Conservation (phyloP, 306 rosid species). For the Gastrolobium bilobum region DNA sequence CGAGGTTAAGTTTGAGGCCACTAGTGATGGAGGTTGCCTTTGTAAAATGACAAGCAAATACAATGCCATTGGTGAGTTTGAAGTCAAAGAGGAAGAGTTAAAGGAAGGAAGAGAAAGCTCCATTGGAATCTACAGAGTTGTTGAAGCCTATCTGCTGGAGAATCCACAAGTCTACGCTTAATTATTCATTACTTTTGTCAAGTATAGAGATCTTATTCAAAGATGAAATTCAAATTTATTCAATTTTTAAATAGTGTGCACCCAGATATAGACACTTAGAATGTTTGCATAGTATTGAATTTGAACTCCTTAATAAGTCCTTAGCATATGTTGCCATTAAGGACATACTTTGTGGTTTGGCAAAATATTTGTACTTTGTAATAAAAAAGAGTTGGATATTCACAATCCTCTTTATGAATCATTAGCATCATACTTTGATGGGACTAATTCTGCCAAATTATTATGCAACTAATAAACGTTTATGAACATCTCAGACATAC, state of each 20-base stretch:
- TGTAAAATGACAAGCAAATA: slow-evolving; percentile 71
- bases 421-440: background rate
- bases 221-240: slow-evolving; percentile 35
- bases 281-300: slow-evolving; percentile 29
- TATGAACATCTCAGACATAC: slow-evolving; percentile 6
- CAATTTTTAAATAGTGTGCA: slow-evolving; percentile 37
- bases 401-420: background rate
- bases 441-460: slow-evolving; percentile 2
- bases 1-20: slow-evolving; percentile 78
- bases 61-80: slow-evolving; percentile 57
- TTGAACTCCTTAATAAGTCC: slow-evolving; percentile 34
- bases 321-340: slow-evolving; percentile 11
- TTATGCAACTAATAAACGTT: slow-evolving; percentile 1
- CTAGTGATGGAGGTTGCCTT: slow-evolving; percentile 68
- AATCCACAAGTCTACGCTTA: slow-evolving; percentile 73
- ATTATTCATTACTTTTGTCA: slow-evolving; percentile 27
- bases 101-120: slow-evolving; percentile 80
- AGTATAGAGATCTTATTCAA: slow-evolving; percentile 18
- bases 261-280: slow-evolving; percentile 19
- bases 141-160: slow-evolving; percentile 69
- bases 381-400: slow-evolving; percentile 17
- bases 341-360: slow-evolving; percentile 28
- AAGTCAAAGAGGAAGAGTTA: slow-evolving; percentile 68
- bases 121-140: slow-evolving; percentile 69
- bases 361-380: slow-evolving; percentile 33